Base-by-base conservation (phyloP, 2,329 filamentous ascomycete species). In the Penicillium sp. region DNA sequence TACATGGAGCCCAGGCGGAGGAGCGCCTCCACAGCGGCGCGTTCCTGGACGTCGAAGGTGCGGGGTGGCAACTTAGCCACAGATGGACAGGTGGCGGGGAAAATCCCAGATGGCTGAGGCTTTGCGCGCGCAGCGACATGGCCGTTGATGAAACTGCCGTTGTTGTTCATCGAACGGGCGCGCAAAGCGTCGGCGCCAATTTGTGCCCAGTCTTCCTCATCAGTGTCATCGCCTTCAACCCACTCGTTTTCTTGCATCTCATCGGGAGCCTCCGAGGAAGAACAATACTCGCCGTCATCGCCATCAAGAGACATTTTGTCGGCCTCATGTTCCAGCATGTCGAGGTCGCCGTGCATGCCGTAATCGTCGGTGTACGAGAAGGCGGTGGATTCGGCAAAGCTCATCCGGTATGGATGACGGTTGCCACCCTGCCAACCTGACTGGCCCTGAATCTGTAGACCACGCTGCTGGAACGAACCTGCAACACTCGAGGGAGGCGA, bases 231-330 rank as follows among this genome's bases (percentile, higher is more conserved):
- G 65, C 89, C 89, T 49, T 97, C 91, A 64, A 89, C 87, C 59
- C 90, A 86, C 70, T 95, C 89, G 65, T 91, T 88, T 66, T 87
- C 86, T 78, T 87, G 76, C 73, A 81, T 78, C 60, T 85, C 81
- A 59, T 87, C 87, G 15, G 74, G 73, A 19, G 87, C 88, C 67
- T 91, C 89, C 33, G 88, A 91, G 69, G 89, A 92, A 13, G 90
- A 92, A 49, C 85, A 87, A 51, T 87, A 90, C 54, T 75, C 79
- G 51, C 67, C 70, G 25, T 84, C 86, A 43, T 85, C 84, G 60
- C 90, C 87, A 69, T 90, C 89, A 48, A 91, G 83, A 60, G 92
- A 97, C 93, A 97, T 97, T 75, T 92, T 93, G 76, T 97, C 93
- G 36, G 90, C 92, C 74, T 95, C 92, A 67, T 92, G 83, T 73